Conservation (phyloP, 768 basidiomycete genomes). For the Amanita pseudoporphyria region DNA sequence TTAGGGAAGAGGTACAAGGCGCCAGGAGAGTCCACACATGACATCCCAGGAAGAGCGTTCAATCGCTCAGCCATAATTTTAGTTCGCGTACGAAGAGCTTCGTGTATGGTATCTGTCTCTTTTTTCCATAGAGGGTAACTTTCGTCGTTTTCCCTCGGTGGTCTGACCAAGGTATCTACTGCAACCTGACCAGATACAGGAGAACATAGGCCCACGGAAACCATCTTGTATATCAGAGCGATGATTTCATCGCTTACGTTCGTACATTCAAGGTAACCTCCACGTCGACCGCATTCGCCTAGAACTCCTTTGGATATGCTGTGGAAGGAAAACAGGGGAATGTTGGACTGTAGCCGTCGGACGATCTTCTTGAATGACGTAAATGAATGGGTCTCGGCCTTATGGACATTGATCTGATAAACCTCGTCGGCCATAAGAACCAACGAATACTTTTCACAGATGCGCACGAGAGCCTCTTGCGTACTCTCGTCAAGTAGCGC, state of each 20-base stretch:
- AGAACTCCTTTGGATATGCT: conserved; percentile 94
- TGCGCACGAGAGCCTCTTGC: conserved; percentile 64
- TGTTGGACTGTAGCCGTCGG: conserved; percentile 48
- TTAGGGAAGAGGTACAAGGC: conserved; percentile 91
- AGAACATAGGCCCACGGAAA: conserved; percentile 82
- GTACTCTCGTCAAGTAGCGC: conserved; percentile 64
- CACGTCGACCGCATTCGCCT: conserved; percentile 95
- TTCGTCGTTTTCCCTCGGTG: conserved; percentile 66
- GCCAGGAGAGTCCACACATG: conserved; percentile 83
- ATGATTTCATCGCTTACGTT: conserved; percentile 73
- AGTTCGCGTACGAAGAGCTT: conserved; percentile 62
- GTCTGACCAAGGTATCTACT: conserved; percentile 89
- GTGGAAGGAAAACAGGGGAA: conserved; percentile 92
- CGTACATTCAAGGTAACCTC: conserved; percentile 90
- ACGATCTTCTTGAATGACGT: conserved; percentile 91
- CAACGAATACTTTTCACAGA: conserved; percentile 80
- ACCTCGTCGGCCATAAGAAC: conserved; percentile 96
- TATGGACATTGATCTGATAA: conserved; percentile 93
- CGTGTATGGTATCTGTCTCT: conserved; percentile 77
- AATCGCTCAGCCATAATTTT: conserved; percentile 69
- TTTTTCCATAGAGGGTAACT: conserved; percentile 73
- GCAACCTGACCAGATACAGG: conserved; percentile 88
- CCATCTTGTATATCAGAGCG: conserved; percentile 95
- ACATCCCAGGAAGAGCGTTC: conserved; percentile 77
- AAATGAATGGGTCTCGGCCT: conserved; percentile 59